Conservation (phyloP, 371 early-diverging fungal species). For the Parasitella parasitica region DNA sequence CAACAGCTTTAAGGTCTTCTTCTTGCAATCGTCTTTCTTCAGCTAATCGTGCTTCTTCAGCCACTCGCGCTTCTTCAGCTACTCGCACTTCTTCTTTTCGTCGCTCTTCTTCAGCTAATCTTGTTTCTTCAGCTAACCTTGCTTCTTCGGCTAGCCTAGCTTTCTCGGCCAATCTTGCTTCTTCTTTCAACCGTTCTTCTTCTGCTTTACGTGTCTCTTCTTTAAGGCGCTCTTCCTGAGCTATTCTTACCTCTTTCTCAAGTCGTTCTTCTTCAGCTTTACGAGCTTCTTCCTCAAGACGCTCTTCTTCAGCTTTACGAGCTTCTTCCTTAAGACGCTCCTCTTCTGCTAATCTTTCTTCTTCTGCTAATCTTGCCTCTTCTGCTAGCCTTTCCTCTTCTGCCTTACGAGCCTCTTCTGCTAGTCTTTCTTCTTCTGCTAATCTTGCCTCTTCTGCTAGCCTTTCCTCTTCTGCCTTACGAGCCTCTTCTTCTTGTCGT, state of each 20-base stretch:
- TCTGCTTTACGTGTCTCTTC: constrained; percentile 2
- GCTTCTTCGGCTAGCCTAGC: not conserved
- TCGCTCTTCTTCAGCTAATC: constrained; percentile 12
- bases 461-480: constrained; percentile 2
- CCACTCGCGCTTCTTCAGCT: constrained; percentile 1
- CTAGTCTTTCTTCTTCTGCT: not conserved
- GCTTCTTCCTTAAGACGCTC: not conserved
- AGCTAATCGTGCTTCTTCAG: not conserved
- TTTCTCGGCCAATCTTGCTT: not conserved
- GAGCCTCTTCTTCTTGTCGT: too few relatives aligned
- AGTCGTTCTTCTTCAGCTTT: not conserved
- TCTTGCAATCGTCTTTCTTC: not conserved
- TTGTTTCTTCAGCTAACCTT: not conserved
- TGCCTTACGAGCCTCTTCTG: not conserved
- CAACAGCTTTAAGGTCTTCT: not conserved
- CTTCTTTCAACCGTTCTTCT: constrained; percentile 3
- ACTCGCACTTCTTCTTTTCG: too few relatives aligned
- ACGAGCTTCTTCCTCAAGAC: not conserved
- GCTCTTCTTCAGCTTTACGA: not conserved
- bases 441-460: not conserved
- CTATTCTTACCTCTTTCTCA: not conserved
- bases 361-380: constrained; percentile 4
- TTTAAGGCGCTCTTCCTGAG: too few relatives aligned
- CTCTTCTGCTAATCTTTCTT: constrained; percentile 4
- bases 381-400: constrained; percentile 4